Percentiles rank a stretch among this genome's conserved stretches.
phyloP scores from a whole-genome alignment of 805 yeast genomes.

The Metschnikowia kofuensis region DNA sequence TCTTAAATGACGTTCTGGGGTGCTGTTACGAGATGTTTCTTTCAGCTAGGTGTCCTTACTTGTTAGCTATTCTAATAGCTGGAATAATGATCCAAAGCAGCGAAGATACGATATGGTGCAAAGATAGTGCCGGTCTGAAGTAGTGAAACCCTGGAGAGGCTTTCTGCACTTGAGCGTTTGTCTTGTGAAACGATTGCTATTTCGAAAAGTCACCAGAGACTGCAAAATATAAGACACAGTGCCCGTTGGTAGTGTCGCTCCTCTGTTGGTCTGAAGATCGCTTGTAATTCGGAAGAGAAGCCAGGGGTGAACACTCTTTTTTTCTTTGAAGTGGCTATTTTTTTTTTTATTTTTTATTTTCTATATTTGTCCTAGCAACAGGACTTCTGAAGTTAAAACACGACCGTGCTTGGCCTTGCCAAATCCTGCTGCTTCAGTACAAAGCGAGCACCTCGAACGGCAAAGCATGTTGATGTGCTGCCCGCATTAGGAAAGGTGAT shows the following conservation, averaged over 20 bases:
- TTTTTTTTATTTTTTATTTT: not conserved
- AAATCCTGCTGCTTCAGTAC: conserved; percentile 3
- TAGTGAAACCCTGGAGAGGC: no score
- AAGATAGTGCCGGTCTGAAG: no score
- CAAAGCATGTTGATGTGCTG: conserved; percentile 9
- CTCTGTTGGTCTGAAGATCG: not conserved
- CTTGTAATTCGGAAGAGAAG: not conserved
- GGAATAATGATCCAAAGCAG: not conserved
- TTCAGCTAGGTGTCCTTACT: not conserved
- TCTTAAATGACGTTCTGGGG: no score
- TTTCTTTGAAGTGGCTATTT: not conserved
- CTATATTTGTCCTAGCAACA: not conserved
- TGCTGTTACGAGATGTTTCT: not conserved
- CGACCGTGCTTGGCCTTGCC: conserved; percentile 1
- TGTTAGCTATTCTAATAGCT: not conserved
- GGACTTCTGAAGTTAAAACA: not conserved
- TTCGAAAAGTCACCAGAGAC: not conserved
- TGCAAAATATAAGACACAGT: not conserved
- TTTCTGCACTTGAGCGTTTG: no score
- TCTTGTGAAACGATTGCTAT: not conserved
- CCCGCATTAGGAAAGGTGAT: conserved; percentile 14
- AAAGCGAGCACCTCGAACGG: not conserved
- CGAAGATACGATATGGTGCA: not conserved
- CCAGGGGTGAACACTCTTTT: not conserved
- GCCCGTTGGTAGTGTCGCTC: not conserved